Percentiles rank a stretch among this genome's conserved stretches.
phyloP scores from a whole-genome alignment of 2,329 filamentous ascomycete species.

The Sclerotinia subarctica region DNA sequence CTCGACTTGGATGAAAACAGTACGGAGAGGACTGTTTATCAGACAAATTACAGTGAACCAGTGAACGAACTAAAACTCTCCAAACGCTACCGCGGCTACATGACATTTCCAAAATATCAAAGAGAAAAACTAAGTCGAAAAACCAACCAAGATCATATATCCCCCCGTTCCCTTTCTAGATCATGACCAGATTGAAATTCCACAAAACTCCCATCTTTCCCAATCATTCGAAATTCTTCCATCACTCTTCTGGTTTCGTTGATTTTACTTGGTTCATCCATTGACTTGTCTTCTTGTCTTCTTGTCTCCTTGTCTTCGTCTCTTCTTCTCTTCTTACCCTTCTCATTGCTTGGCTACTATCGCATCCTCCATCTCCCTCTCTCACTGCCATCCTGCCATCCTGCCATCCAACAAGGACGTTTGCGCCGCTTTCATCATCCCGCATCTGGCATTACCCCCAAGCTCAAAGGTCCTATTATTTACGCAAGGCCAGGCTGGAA shows the following conservation, averaged over 20 bases:
- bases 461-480: not conserved
- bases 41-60: not conserved
- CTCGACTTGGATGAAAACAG: not conserved
- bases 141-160: not conserved
- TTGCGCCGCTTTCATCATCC: not conserved
- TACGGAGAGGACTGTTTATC: not conserved
- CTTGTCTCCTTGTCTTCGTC: no score
- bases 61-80: no score
- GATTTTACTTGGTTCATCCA: not conserved
- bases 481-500: not conserved
- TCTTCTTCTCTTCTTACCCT: no score
- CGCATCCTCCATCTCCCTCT: not conserved
- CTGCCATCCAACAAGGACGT: not conserved
- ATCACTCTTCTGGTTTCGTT: not conserved
- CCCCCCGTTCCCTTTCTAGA: conserved; percentile 6
- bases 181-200: not conserved
- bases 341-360: not conserved
- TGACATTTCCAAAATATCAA: not conserved
- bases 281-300: not conserved
- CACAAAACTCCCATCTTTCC: conserved; percentile 9
- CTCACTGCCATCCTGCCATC: no score
- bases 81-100: not conserved
- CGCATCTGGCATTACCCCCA: conserved; percentile 1
- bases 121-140: not conserved
- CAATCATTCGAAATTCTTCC: not conserved